Base-by-base conservation (phyloP, 2,329 filamentous ascomycete species). In the Aspergillus niger region DNA sequence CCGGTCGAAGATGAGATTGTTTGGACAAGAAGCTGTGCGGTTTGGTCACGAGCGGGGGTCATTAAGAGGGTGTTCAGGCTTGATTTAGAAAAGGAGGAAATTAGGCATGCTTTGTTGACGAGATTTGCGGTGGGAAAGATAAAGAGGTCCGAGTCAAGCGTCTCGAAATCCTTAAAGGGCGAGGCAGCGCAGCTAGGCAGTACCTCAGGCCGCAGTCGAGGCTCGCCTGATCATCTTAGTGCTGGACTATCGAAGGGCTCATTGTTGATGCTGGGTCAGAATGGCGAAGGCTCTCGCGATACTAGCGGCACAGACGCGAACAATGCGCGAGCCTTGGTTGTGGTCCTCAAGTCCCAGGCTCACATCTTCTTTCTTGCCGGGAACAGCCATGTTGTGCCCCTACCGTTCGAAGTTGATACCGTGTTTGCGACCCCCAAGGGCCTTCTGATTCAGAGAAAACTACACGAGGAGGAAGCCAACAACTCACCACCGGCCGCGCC, bases 341-440 rank as follows among this genome's bases (percentile, higher is more conserved):
- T 99, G 53, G 90, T 98, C 67, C 85, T 99, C 66, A 93, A 91
- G 77, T 93, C 91, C 0, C 94, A 98, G 72, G 92, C 91, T 22
- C 94, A 98, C 73, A 87, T 99, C 65, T 96, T 93, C 81, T 97
- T 96, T 73, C 84, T 98, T 39, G 86, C 90, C 2, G 94, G 94
- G 20, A 89, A 91, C 36, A 95, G 86, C 72, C 91, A 99, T 82
- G 86, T 97, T 60, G 84, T 98, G 51, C 92, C 97, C 74, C 86
- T 99, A 71, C 94, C 94, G 1, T 99, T 99, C 72, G 93, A 98
- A 77, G 90, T 97, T 44, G 92, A 97, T 72, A 87, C 87, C 56
- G 92, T 91, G 30, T 91, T 93, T 74, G 87, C 94, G 38, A 91
- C 91, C 11, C 90, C 92, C 5, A 83, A 87, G 32, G 95, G 95